Percentiles rank a stretch among this genome's conserved stretches.
Conservation (phyloP, 2,329 filamentous ascomycete species). For the Sporothrix humicola region DNA sequence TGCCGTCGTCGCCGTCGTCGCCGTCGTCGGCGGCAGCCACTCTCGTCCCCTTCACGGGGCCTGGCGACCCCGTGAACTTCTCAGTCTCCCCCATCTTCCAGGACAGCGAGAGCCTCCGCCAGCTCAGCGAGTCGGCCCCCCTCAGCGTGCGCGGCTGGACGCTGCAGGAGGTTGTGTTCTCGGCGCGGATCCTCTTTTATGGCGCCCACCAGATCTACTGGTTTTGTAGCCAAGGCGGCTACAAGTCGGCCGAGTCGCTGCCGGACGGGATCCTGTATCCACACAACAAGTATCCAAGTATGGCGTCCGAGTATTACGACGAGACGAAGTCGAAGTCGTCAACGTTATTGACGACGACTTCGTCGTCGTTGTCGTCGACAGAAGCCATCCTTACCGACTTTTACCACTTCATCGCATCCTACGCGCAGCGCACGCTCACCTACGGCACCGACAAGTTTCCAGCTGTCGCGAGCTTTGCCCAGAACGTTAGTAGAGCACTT, state of each 20-base stretch:
- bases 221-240: conserved; percentile 22
- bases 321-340: not conserved
- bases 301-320: not conserved
- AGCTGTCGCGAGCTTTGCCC: conserved; percentile 24
- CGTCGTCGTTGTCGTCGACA: too few species aligned
- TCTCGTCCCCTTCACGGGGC: not conserved
- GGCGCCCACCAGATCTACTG: conserved; percentile 28
- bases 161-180: conserved; percentile 26
- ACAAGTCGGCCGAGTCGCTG: conserved; percentile 19
- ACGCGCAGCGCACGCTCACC: conserved; percentile 21
- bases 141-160: conserved; percentile 21
- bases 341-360: too few species aligned
- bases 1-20: too few species aligned
- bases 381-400: conserved; percentile 24
- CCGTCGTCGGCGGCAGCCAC: too few species aligned
- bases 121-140: not conserved
- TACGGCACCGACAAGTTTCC: conserved; percentile 28
- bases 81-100: not conserved
- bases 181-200: conserved; percentile 22
- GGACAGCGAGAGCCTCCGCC: conserved; percentile 1
- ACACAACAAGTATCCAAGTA: conserved; percentile 16
- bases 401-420: conserved; percentile 14
- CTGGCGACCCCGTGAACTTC: not conserved
- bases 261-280: conserved; percentile 12
- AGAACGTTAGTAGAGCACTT: not conserved